Evolutionary conservation across 768 basidiomycete species (phyloP).

Genomic region (Cystobasidium ongulense): DNA sequence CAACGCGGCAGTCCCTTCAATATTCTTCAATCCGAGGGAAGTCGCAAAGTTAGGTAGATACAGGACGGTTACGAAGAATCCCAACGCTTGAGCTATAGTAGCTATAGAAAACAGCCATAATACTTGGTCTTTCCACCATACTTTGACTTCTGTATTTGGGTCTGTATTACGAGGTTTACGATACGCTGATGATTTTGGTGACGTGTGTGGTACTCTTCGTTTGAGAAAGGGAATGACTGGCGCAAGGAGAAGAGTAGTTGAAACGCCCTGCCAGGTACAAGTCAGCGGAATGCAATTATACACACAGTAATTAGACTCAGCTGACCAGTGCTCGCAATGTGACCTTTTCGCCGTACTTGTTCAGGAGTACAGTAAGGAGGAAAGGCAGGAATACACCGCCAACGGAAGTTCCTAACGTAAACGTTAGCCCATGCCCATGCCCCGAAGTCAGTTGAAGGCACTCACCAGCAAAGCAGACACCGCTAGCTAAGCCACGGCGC

Average conservation of each 20-base stretch:
- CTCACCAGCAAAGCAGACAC: slow-evolving; percentile 4
- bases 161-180: not conserved
- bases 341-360: not conserved
- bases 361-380: slow-evolving; percentile 1
- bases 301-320: not conserved
- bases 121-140: slow-evolving; percentile 8
- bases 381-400: slow-evolving; percentile 12
- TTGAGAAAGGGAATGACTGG: not conserved
- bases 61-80: slow-evolving; percentile 2
- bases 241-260: not conserved
- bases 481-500: not conserved
- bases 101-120: slow-evolving; percentile 1
- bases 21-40: not conserved
- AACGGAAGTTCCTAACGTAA: not conserved
- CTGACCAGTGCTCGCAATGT: not conserved
- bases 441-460: too few species aligned
- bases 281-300: not conserved
- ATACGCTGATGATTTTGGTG: not conserved
- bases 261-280: not conserved
- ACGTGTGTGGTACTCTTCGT: not conserved
- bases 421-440: not conserved
- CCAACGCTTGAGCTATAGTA: slow-evolving; percentile 8
- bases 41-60: slow-evolving; percentile 13
- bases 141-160: not conserved
- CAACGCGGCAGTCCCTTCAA: slow-evolving; percentile 1